Base-by-base conservation (phyloP, 495 filamentous ascomycete species). In the Durotheca rogersii region DNA sequence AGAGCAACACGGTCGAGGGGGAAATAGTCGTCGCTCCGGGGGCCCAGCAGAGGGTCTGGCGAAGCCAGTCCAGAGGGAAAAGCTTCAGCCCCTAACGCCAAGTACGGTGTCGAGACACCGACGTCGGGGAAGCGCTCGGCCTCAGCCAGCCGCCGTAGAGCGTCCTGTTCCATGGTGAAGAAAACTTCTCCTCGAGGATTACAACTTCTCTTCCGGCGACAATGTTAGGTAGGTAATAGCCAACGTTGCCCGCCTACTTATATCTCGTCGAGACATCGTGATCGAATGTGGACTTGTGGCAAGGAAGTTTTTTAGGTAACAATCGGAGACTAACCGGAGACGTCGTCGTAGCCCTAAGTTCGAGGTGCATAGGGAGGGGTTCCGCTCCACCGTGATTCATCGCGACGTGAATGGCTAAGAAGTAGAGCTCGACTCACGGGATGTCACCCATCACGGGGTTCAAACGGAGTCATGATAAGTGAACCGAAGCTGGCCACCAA, bases 281-380 rank as follows among this genome's bases (percentile, higher is more conserved):
- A n/a, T n/a, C n/a, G 21, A 32, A 30, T 40, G n/a, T 50, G 49
- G 55, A 58, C 43, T 46, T n/a, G n/a, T n/a, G n/a, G n/a, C n/a
- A n/a, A n/a, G n/a, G n/a, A n/a, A 47, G 29, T 21, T 29, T 46
- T 51, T 37, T 41, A 27, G 30, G 31, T 27, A 53, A 30, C 33
- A 30, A 54, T 54, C 56, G 56, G 56, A 59, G 56, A 21, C 41
- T 25, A 47, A 50, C 56, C 56, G 56, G 56, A 59, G 45, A 35
- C 31, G 35, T 14, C 32, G 40, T 53, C 40, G 19, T 46, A 27
- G 23, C 4, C 23, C 23, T 27, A 27, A 27, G 23, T 27, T 27
- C 9, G 9, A 27, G 4, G 9, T 27, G 23, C 23, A 27, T 27
- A 27, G 9, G 9, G 23, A 9, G 23, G 23, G 23, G 23, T 27